These are phyloP conservation scores for Cryptosporidium canis DNA, from an alignment of 169 alveolate species.

Conservation along the genomic window DNA sequence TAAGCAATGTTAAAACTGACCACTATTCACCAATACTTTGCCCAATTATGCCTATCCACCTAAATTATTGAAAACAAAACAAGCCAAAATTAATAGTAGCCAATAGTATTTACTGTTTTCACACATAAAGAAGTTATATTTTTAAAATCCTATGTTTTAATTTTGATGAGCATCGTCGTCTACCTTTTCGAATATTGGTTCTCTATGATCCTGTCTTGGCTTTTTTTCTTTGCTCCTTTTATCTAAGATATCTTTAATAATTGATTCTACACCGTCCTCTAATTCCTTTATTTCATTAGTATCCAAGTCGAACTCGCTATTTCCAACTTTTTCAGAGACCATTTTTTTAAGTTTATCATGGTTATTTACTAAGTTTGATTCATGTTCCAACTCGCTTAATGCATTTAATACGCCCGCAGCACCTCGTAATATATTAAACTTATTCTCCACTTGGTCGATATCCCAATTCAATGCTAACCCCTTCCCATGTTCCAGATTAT, in stretches of 20 bases:
- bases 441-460: neutral
- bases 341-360: constrained; percentile 11
- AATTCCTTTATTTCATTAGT: constrained; percentile 3
- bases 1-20: neutral
- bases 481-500: neutral
- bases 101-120: too few relatives aligned
- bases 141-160: too few relatives aligned
- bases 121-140: too few relatives aligned
- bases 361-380: neutral
- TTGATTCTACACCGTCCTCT: constrained; percentile 32
- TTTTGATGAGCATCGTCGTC: too few relatives aligned
- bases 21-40: constrained; percentile 47
- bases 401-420: constrained; percentile 62
- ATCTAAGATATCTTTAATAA: constrained; percentile 46
- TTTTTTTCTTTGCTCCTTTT: constrained; percentile 28
- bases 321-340: neutral
- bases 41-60: constrained; percentile 16
- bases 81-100: neutral
- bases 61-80: neutral
- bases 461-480: neutral
- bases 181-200: neutral
- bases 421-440: neutral
- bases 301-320: constrained; percentile 22
- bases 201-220: neutral
- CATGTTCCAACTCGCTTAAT: constrained; percentile 24